Percentiles rank a stretch among this genome's conserved stretches.
Evolutionary conservation across 371 early-diverging fungal species (phyloP).

Genomic region (Fennellomyces sp.): DNA sequence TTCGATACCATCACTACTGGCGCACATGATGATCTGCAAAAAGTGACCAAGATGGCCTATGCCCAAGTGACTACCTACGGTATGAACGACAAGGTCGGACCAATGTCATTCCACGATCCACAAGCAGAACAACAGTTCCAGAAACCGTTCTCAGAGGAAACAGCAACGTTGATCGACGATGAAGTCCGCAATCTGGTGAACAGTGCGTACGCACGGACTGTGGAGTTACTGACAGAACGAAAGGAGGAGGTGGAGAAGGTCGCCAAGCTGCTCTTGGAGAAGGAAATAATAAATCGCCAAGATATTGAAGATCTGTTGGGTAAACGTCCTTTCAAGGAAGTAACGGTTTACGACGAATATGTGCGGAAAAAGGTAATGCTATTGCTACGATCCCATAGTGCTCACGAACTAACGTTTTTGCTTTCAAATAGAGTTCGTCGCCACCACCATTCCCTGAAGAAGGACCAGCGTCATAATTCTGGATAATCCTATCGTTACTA

Average conservation of each 20-base stretch:
- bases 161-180: slow-evolving; percentile 92
- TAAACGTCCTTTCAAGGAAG: slow-evolving; percentile 83
- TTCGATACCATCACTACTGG: slow-evolving; percentile 91
- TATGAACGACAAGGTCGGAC: slow-evolving; percentile 91
- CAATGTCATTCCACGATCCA: slow-evolving; percentile 81
- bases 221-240: slow-evolving; percentile 81
- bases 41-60: slow-evolving; percentile 97
- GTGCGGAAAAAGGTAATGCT: slow-evolving; percentile 9
- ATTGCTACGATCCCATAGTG: neutral
- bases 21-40: slow-evolving; percentile 93
- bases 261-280: slow-evolving; percentile 88
- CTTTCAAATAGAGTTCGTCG: slow-evolving; percentile 3
- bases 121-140: slow-evolving; percentile 79
- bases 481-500: no score
- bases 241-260: slow-evolving; percentile 90
- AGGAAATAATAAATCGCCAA: slow-evolving; percentile 95
- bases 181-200: slow-evolving; percentile 87
- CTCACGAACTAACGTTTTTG: neutral
- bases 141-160: slow-evolving; percentile 96
- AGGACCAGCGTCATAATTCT: no score
- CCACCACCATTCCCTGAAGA: slow-evolving; percentile 10
- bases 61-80: slow-evolving; percentile 94
- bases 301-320: slow-evolving; percentile 94
- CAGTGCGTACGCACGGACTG: slow-evolving; percentile 81
- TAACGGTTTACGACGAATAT: slow-evolving; percentile 63